phyloP scores from a whole-genome alignment of 2,329 filamentous ascomycete genomes.

The Aspergillus tubingensis region DNA sequence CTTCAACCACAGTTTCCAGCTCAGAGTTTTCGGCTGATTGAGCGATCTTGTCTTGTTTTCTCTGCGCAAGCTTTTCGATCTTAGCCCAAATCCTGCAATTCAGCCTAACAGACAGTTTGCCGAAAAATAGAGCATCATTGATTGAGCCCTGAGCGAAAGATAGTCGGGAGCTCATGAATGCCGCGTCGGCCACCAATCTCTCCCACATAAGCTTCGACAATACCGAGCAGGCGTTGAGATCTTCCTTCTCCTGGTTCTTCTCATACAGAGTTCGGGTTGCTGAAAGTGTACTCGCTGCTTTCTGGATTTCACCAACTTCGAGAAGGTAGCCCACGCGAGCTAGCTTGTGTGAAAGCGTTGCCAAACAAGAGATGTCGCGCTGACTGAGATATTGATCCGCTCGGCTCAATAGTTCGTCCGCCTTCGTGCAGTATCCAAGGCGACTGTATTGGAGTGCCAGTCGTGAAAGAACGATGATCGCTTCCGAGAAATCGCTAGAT shows the following conservation, averaged over 20 bases:
- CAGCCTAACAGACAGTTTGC: constrained; percentile 51
- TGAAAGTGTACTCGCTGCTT: constrained; percentile 50
- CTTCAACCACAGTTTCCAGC: constrained; percentile 40
- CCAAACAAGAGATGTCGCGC: constrained; percentile 46
- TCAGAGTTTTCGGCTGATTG: constrained; percentile 27
- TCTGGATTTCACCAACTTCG: constrained; percentile 64
- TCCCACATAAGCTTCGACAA: constrained; percentile 50
- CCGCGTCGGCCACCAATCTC: constrained; percentile 59
- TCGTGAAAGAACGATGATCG: constrained; percentile 46
- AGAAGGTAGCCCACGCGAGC: constrained; percentile 74
- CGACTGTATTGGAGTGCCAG: constrained; percentile 59
- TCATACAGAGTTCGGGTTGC: constrained; percentile 36
- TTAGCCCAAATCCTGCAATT: constrained; percentile 56
- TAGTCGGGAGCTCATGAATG: constrained; percentile 65
- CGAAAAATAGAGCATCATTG: constrained; percentile 50
- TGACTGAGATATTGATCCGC: constrained; percentile 54
- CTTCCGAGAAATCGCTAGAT: constrained; percentile 37
- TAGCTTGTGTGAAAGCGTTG: constrained; percentile 63
- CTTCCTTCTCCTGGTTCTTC: constrained; percentile 30
- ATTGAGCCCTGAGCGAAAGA: constrained; percentile 58
- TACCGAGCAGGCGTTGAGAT: constrained; percentile 38
- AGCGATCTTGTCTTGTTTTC: constrained; percentile 34
- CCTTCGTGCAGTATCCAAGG: constrained; percentile 63
- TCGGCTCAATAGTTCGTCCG: constrained; percentile 58
- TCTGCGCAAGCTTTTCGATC: constrained; percentile 48